These are phyloP conservation scores for Trichoderma sp. DNA, from an alignment of 2,329 filamentous ascomycete genomes.

Conservation along the genomic window DNA sequence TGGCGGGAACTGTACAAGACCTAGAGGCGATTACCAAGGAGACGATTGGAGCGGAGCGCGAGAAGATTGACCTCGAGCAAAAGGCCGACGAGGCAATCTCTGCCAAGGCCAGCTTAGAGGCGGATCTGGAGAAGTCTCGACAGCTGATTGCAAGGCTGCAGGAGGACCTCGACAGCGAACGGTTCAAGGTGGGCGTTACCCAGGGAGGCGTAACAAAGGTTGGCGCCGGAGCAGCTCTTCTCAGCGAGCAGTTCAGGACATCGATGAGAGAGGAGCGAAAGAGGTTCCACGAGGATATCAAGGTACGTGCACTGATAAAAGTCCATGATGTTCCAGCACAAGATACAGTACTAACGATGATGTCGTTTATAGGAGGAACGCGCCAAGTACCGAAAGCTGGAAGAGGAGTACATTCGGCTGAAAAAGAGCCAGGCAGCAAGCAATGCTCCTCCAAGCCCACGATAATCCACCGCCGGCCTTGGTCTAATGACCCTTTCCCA, in stretches of 20 bases:
- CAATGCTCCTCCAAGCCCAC: slow-evolving; percentile 45
- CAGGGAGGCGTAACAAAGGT: slow-evolving; percentile 34
- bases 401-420: slow-evolving; percentile 49
- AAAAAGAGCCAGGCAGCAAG: slow-evolving; percentile 43
- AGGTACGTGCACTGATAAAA: slow-evolving; percentile 37
- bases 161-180: slow-evolving; percentile 52
- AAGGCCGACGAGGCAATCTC: slow-evolving; percentile 36
- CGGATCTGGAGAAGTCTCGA: slow-evolving; percentile 39
- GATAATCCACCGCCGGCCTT: slow-evolving; percentile 21
- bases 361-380: slow-evolving; percentile 49
- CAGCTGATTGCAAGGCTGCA: slow-evolving; percentile 43
- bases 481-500: neutral
- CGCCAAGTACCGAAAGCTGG: slow-evolving; percentile 45
- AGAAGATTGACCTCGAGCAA: slow-evolving; percentile 45
- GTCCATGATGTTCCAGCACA: neutral
- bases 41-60: slow-evolving; percentile 49
- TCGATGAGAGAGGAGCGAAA: slow-evolving; percentile 58
- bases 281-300: slow-evolving; percentile 55
- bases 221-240: slow-evolving; percentile 48
- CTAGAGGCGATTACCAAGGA: slow-evolving; percentile 54
- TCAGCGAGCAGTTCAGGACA: slow-evolving; percentile 56
- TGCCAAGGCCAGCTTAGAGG: slow-evolving; percentile 40
- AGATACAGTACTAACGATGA: neutral
- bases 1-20: slow-evolving; percentile 50
- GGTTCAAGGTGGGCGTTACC: slow-evolving; percentile 43